These are phyloP conservation scores for Oenanthe sinensis DNA, from an alignment of 129 eudicot species.

Conservation along the genomic window DNA sequence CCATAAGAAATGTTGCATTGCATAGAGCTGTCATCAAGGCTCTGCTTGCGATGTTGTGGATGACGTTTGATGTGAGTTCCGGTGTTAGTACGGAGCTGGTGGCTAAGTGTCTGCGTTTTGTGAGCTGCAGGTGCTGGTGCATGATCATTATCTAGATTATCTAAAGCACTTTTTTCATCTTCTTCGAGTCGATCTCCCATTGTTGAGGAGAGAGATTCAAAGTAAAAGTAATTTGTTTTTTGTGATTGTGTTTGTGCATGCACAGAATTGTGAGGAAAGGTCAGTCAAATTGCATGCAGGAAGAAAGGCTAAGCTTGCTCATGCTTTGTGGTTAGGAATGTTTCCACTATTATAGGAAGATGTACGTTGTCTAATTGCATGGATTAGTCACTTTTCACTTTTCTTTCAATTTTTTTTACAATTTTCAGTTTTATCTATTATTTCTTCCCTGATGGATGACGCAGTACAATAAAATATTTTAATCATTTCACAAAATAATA, in stretches of 20 bases:
- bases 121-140: conserved; percentile 45
- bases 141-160: conserved; percentile 31
- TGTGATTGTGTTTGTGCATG: neutral
- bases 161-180: conserved; percentile 54
- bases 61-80: conserved; percentile 48
- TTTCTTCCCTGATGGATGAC: too few relatives aligned
- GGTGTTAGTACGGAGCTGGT: conserved; percentile 70
- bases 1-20: conserved; percentile 13
- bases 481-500: too few relatives aligned
- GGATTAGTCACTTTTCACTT: neutral
- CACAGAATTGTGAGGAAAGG: conserved; percentile 5
- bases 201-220: neutral
- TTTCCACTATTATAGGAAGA: neutral
- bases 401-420: too few relatives aligned
- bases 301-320: conserved; percentile 24
- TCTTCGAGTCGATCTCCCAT: conserved; percentile 41
- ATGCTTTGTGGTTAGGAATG: conserved; percentile 28
- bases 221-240: neutral
- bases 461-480: too few relatives aligned
- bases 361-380: neutral
- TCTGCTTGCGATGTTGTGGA: conserved; percentile 53
- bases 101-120: conserved; percentile 46
- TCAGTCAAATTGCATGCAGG: conserved; percentile 18
- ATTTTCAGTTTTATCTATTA: too few relatives aligned
- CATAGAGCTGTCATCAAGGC: conserved; percentile 60